Evolutionary conservation across 169 alveolate species (phyloP).

Genomic region (Plasmodium vivax): DNA sequence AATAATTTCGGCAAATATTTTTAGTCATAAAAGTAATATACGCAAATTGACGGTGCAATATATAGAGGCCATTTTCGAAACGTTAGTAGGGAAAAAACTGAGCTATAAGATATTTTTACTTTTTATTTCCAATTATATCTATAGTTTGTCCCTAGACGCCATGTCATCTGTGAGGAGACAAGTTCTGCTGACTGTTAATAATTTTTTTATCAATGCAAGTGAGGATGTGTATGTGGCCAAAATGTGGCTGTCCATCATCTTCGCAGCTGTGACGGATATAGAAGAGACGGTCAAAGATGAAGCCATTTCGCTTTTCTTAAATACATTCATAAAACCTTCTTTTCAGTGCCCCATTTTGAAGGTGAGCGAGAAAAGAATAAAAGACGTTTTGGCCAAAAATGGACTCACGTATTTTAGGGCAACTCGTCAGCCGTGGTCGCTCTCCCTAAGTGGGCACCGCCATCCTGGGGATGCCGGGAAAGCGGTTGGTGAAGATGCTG

Average conservation of each 20-base stretch:
- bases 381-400: conserved; percentile 29
- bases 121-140: conserved; percentile 43
- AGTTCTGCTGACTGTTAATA: conserved; percentile 60
- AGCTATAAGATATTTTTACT: conserved; percentile 33
- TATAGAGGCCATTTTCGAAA: conserved; percentile 68
- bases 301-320: conserved; percentile 40
- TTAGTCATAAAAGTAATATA: conserved; percentile 49
- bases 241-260: conserved; percentile 49
- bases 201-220: conserved; percentile 19
- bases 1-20: conserved; percentile 43
- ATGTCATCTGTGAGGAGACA: conserved; percentile 59
- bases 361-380: conserved; percentile 28
- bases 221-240: conserved; percentile 20
- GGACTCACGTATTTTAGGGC: conserved; percentile 22
- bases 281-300: conserved; percentile 67
- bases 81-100: conserved; percentile 29
- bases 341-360: conserved; percentile 38
- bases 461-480: background rate
- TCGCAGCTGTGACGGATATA: conserved; percentile 40
- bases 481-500: background rate
- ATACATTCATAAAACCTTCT: conserved; percentile 44
- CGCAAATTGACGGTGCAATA: conserved; percentile 55
- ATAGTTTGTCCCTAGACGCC: conserved; percentile 49
- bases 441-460: background rate
- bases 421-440: background rate